Evolutionary conservation across 2,329 filamentous ascomycete genomes (phyloP).

Genomic region (Salinomyces thailandicus): DNA sequence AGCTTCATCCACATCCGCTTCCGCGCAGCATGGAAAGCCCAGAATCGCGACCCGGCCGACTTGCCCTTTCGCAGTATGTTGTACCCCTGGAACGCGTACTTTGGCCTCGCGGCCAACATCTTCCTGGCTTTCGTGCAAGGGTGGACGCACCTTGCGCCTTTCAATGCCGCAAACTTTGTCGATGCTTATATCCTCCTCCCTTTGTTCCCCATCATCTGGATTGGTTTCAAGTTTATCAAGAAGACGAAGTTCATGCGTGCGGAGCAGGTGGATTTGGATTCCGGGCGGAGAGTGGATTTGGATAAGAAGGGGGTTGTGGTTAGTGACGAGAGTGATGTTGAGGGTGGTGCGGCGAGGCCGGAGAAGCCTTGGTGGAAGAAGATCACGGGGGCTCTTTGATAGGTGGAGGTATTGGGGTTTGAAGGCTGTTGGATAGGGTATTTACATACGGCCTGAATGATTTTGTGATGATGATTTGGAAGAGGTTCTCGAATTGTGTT

Average conservation of each 20-base stretch:
- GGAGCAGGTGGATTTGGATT: constrained; percentile 34
- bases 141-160: constrained; percentile 44
- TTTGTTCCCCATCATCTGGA: constrained; percentile 38
- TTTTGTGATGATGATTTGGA: too few relatives aligned
- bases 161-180: constrained; percentile 41
- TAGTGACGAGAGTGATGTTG: background rate
- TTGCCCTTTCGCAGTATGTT: constrained; percentile 39
- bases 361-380: background rate
- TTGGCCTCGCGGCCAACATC: constrained; percentile 38
- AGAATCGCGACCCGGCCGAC: constrained; percentile 44
- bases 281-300: constrained; percentile 30
- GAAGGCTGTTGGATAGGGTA: too few relatives aligned
- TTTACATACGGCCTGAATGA: too few relatives aligned
- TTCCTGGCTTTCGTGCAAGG: constrained; percentile 44
- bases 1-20: constrained; percentile 63
- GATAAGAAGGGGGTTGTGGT: constrained; percentile 12
- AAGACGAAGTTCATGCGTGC: constrained; percentile 27
- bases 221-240: constrained; percentile 38
- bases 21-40: constrained; percentile 50
- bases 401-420: background rate
- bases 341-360: background rate
- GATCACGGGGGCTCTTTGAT: background rate
- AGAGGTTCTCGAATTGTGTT: too few relatives aligned
- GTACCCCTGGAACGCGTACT: constrained; percentile 44
- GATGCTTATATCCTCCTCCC: constrained; percentile 46